A percentile compares a stretch with the other conserved stretches of the same genome.
Conservation (phyloP, 2,329 filamentous ascomycete genomes). For the Colletotrichum tropicale region DNA sequence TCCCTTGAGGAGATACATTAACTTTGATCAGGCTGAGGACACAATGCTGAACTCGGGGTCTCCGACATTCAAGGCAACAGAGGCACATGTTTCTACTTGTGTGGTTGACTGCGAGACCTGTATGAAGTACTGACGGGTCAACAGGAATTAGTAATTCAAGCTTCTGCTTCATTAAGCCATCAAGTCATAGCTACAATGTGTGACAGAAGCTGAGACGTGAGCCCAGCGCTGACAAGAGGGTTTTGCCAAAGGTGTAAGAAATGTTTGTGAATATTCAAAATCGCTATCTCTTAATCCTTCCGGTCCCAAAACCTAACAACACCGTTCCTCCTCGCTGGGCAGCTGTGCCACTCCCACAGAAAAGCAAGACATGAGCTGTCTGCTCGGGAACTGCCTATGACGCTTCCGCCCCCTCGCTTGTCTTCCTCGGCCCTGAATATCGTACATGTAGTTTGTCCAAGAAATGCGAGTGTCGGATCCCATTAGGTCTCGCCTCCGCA, state of each 20-base stretch:
- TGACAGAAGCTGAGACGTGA: not conserved
- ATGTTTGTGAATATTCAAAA: not conserved
- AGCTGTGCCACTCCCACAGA: not conserved
- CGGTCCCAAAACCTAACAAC: not conserved
- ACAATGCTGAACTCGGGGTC: not conserved
- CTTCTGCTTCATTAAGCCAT: not conserved
- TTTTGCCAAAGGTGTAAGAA: not conserved
- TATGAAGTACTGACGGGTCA: not conserved
- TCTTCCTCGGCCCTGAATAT: slow-evolving; percentile 55
- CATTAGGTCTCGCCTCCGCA: slow-evolving; percentile 72
- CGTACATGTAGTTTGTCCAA: slow-evolving; percentile 82
- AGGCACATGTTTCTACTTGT: not conserved
- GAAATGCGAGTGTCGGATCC: slow-evolving; percentile 90
- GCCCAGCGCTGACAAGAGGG: not conserved
- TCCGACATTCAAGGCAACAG: not conserved
- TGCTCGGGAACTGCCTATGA: not conserved
- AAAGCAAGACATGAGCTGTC: not conserved
- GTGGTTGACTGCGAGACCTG: not conserved
- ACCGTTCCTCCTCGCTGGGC: not conserved
- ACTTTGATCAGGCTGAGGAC: not conserved
- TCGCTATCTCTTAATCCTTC: not conserved
- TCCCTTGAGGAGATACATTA: not conserved
- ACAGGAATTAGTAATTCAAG: not conserved
- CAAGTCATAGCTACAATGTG: not conserved
- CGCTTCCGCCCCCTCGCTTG: not conserved